These are phyloP conservation scores for Brasenia schreberi DNA, from an alignment of 164 flowering plant genomes.

Conservation along the genomic window DNA sequence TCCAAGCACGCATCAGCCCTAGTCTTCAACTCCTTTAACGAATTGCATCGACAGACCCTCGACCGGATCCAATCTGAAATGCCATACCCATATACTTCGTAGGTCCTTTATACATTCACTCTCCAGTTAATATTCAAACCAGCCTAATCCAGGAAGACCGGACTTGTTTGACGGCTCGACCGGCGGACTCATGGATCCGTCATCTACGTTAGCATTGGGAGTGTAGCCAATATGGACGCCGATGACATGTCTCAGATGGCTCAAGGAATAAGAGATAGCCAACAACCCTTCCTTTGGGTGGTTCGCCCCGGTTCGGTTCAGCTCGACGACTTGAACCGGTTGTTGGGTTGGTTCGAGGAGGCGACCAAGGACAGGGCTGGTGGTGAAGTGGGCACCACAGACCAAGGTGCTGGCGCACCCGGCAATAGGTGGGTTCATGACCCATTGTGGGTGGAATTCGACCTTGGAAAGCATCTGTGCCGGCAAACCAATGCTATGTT, in stretches of 20 bases:
- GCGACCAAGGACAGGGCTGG: slow-evolving; percentile 4
- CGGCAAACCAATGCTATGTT: slow-evolving; percentile 54
- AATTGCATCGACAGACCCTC: slow-evolving; percentile 10
- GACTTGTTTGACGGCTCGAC: slow-evolving; percentile 28
- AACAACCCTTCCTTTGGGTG: slow-evolving; percentile 33
- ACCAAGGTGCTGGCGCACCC: slow-evolving; percentile 38
- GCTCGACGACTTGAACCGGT: slow-evolving; percentile 5
- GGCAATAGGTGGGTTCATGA: slow-evolving; percentile 45
- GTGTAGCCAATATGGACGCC: slow-evolving; percentile 16
- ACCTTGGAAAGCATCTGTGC: slow-evolving; percentile 38
- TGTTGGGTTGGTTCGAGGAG: slow-evolving; percentile 15
- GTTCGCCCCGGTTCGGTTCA: slow-evolving; percentile 18
- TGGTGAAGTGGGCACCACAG: slow-evolving; percentile 61
- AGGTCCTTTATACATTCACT: slow-evolving; percentile 26
- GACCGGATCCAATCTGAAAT: slow-evolving; percentile 3
- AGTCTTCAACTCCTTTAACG: slow-evolving; percentile 20
- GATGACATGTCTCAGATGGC: slow-evolving; percentile 20
- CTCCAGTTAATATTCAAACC: not conserved
- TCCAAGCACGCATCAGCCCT: slow-evolving; percentile 17
- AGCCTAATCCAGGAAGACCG: slow-evolving; percentile 16
- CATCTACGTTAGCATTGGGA: slow-evolving; percentile 34
- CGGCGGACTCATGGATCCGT: slow-evolving; percentile 22
- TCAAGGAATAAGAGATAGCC: slow-evolving; percentile 25
- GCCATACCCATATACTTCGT: slow-evolving; percentile 16
- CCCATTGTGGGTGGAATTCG: slow-evolving; percentile 51